phyloP scores from a whole-genome alignment of 164 flowering plant species.

The Aristolochia contorta region DNA sequence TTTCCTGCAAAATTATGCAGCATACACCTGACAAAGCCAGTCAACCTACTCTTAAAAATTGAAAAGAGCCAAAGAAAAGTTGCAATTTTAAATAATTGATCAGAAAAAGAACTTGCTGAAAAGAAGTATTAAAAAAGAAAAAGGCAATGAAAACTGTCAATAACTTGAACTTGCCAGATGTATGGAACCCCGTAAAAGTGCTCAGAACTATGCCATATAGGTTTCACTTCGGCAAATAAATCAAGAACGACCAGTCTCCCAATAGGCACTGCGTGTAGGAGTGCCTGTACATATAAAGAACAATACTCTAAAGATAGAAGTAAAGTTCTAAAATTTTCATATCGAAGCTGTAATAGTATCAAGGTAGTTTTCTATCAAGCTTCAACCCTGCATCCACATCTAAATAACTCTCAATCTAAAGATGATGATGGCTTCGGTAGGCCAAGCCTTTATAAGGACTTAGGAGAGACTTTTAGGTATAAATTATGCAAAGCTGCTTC shows the following conservation, averaged over 20 bases:
- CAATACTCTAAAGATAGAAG: too few species aligned
- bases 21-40: slow-evolving; percentile 56
- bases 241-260: slow-evolving; percentile 74
- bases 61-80: background rate
- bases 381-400: too few species aligned
- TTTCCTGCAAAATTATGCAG: slow-evolving; percentile 80
- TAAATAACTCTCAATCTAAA: too few species aligned
- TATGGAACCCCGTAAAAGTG: slow-evolving; percentile 79
- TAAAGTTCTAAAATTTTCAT: background rate
- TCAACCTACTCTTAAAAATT: background rate
- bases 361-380: too few species aligned
- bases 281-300: slow-evolving; percentile 31
- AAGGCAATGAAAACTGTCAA: background rate
- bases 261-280: slow-evolving; percentile 65
- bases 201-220: slow-evolving; percentile 56
- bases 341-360: background rate
- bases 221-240: slow-evolving; percentile 76
- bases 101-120: background rate
- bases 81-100: background rate
- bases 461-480: too few species aligned
- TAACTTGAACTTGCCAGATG: slow-evolving; percentile 43
- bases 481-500: too few species aligned
- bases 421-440: too few species aligned
- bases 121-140: background rate
- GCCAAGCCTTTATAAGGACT: too few species aligned